Conservation (phyloP, 495 filamentous ascomycete genomes). For the Aspergillus mulundensis region DNA sequence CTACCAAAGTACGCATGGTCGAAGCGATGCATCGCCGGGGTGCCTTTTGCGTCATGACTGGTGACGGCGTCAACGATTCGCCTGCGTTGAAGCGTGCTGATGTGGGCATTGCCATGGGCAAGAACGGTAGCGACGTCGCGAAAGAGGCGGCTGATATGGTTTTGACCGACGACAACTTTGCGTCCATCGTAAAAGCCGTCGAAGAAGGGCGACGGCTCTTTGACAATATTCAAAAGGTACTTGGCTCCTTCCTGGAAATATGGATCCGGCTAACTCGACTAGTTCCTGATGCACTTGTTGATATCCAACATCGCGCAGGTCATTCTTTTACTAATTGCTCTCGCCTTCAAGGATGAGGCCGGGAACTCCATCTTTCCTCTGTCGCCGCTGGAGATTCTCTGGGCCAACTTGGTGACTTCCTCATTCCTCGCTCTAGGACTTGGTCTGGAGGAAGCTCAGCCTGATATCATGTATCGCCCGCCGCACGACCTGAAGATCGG, state of each 20-base stretch:
- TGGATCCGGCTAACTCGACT: background rate
- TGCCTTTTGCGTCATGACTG: slow-evolving; percentile 67
- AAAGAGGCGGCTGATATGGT: slow-evolving; percentile 87
- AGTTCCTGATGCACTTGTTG: slow-evolving; percentile 69
- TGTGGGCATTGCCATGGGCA: slow-evolving; percentile 83
- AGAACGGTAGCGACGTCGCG: slow-evolving; percentile 81
- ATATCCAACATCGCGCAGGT: slow-evolving; percentile 74
- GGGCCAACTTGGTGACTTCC: slow-evolving; percentile 76
- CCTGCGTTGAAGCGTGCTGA: slow-evolving; percentile 74
- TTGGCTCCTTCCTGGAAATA: background rate
- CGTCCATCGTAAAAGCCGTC: slow-evolving; percentile 68
- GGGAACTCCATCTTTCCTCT: slow-evolving; percentile 70
- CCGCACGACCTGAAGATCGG: slow-evolving; percentile 63
- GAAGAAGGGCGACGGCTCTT: slow-evolving; percentile 71
- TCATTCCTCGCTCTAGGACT: slow-evolving; percentile 73
- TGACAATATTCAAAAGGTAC: slow-evolving; percentile 72
- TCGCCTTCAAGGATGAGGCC: slow-evolving; percentile 63
- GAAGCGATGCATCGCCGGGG: slow-evolving; percentile 63
- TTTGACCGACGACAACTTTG: slow-evolving; percentile 85
- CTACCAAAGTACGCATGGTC: slow-evolving; percentile 69
- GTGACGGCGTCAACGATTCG: slow-evolving; percentile 84
- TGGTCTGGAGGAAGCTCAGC: slow-evolving; percentile 62
- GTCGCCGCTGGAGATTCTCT: slow-evolving; percentile 69
- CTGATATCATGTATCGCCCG: slow-evolving; percentile 66
- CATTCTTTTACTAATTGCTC: slow-evolving; percentile 63